Evolutionary conservation across 768 basidiomycete genomes (phyloP).

Genomic region (Mycena belliarum): DNA sequence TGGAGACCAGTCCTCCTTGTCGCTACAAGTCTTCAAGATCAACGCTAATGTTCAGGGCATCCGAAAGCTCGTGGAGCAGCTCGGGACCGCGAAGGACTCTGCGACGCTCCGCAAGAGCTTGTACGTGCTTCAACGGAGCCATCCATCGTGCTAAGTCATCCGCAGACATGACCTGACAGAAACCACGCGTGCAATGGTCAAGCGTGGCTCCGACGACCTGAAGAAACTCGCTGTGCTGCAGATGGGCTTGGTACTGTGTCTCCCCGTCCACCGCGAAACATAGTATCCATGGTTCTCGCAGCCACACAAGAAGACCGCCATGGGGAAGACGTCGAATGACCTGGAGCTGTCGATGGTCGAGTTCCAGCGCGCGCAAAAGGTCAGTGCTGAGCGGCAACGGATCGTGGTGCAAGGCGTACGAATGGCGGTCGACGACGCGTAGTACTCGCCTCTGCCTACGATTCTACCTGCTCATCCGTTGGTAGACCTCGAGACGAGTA

Average conservation of each 20-base stretch:
- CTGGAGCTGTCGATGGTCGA: conserved; percentile 85
- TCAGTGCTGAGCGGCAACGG: conserved; percentile 86
- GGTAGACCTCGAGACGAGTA: conserved; percentile 32
- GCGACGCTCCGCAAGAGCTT: conserved; percentile 77
- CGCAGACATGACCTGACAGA: conserved; percentile 91
- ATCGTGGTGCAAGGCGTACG: conserved; percentile 87
- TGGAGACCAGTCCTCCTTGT: conserved; percentile 59
- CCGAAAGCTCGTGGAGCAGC: conserved; percentile 87
- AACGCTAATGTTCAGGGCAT: conserved; percentile 97
- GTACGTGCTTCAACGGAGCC: conserved; percentile 46
- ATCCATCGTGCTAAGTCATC: not conserved
- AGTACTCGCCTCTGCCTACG: not conserved
- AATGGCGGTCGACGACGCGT: conserved; percentile 77
- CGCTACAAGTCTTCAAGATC: conserved; percentile 97
- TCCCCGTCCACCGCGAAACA: not conserved
- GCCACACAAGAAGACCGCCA: conserved; percentile 78
- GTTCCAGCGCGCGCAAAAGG: conserved; percentile 89
- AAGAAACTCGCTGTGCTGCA: conserved; percentile 83
- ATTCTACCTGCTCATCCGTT: not conserved
- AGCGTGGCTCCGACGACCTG: conserved; percentile 89
- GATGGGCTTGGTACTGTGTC: conserved; percentile 49
- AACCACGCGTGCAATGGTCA: conserved; percentile 93
- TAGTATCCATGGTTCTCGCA: conserved; percentile 26
- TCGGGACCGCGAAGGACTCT: conserved; percentile 84
- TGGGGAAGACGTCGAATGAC: conserved; percentile 93